Base-by-base conservation (phyloP, 768 basidiomycete species). In the Leccinum sublutescens region DNA sequence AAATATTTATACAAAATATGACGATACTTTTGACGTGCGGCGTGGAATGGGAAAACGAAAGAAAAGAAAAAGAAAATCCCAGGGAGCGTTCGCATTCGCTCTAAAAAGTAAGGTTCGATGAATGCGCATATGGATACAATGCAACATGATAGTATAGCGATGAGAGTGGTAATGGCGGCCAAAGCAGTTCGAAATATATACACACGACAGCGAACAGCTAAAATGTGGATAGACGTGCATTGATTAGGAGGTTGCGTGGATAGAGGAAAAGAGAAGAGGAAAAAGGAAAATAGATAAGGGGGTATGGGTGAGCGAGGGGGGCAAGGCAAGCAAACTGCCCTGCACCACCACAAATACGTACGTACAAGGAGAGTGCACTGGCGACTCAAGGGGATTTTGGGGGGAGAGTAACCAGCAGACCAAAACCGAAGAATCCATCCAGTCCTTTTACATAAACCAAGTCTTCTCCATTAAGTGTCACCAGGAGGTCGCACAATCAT, bases 321-420 rank as follows among this genome's bases (percentile, higher is more conserved):
- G 15, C 40, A 14, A 19, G 36, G 25, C 40, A 52, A 56, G 58
- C 52, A 55, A 25, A 60, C 61, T 36, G 53, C 59, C 57, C 54
- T 53, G 69, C 64, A 64, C 60, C 49, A 68, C 62, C 64, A 54
- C 52, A 50, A 54, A 67, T 65, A 70, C 68, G 68, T 71, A 71
- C 68, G 58, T 49, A 49, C 23, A 54, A 45, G 34, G 43, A 59
- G 56, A 59, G 56, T 50, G 50, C 62, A 55, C 65, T 56, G 54
- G 57, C 62, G 53, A 64, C 65, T 63, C 63, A 49, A 54, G 47
- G 59, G 52, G 51, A 49, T 52, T 59, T 47, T 50, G 47, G 29
- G 40, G 33, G 31, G 55, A 36, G 50, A 45, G 23, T 48, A 62
- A 51, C 47, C 43, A 57, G 58, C 61, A 59, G 64, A 61, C 64